A percentile compares a stretch with the other conserved stretches of the same genome.
These are phyloP conservation scores for Gentiana straminea DNA, from an alignment of 257 asterid species.

Conservation along the genomic window DNA sequence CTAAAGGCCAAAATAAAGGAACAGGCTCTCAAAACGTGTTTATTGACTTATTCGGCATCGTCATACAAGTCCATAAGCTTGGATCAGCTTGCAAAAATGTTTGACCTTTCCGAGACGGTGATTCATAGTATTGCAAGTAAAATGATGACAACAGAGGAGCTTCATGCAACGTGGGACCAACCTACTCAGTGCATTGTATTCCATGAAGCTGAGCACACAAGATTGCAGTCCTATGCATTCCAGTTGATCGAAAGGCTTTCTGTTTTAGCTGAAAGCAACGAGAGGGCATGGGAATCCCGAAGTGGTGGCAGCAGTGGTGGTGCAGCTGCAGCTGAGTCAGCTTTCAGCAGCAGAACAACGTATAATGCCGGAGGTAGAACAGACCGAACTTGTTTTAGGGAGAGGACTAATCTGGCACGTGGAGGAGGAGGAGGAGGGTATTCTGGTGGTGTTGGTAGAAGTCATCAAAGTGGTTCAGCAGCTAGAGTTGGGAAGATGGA, in stretches of 20 bases:
- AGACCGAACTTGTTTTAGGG: constrained; percentile 30
- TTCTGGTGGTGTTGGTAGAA: constrained; percentile 17
- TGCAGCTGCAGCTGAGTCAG: constrained; percentile 42
- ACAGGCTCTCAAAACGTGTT: constrained; percentile 83
- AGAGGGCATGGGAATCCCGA: constrained; percentile 66
- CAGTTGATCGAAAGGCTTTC: constrained; percentile 70
- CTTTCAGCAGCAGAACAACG: constrained; percentile 43
- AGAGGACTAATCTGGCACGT: constrained; percentile 32
- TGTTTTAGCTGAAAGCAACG: constrained; percentile 73
- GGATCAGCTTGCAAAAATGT: constrained; percentile 73
- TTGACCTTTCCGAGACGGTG: constrained; percentile 58
- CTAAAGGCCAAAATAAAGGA: constrained; percentile 74
- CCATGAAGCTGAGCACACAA: constrained; percentile 68
- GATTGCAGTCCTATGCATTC: constrained; percentile 74
- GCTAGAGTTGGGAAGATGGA: constrained; percentile 54
- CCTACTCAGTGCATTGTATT: constrained; percentile 74
- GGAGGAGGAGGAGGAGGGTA: constrained; percentile 38
- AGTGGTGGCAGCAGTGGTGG: constrained; percentile 74
- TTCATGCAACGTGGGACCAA: constrained; percentile 92
- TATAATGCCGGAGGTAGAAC: constrained; percentile 37
- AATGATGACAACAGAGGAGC: constrained; percentile 91
- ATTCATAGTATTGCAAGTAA: constrained; percentile 62
- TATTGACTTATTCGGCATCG: constrained; percentile 54
- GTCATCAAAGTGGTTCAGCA: constrained; percentile 37
- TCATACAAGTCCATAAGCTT: constrained; percentile 71